Base-by-base conservation (phyloP, 257 asterid species). In the Capsicum chinense region DNA sequence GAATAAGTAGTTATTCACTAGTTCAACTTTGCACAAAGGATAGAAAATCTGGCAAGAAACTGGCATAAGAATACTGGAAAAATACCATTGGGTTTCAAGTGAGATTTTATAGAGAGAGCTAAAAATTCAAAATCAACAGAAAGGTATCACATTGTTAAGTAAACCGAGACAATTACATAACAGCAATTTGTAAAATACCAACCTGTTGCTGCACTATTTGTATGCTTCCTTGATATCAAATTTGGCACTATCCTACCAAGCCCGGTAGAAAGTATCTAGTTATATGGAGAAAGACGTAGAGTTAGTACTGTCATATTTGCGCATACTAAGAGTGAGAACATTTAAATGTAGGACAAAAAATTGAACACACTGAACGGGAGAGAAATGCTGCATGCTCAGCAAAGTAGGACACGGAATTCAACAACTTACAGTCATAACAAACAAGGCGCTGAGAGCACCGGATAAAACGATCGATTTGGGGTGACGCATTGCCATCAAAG, bases 401-500 rank as follows among this genome's bases (percentile, higher is more conserved):
- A 52, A 52, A 52, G 15, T 52, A 4, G 0, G 1, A 21, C 0
- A 76, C 48, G 52, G 7, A 33, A 85, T 76, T 82, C 81, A 58
- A 73, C 82, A 59, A 87, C 97, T 93, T 90, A 94, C 99, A 16
- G 99, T 96, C 99, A 96, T 96, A 83, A 96, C 92, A 89, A 94
- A 91, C 93, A 95, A 88, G 83, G 99, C 98, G 87, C 97, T 95
- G 82, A 95, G 97, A n/a, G 99, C 99, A 83, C 99, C 98, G 37
- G 98, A 94, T 83, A 95, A 90, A 86, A 95, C 98, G 52, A 95
- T 95, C 60, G 99, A 90, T 90, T 95, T 95, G 84, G 99, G 99
- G 85, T 95, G 99, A 64, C 99, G 98, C 99, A 96, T 94, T 8
- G 99, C 99, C 99, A 96, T 94, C 70, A 96, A 97, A 87, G 99